These are phyloP conservation scores for Olyra latifolia DNA, from an alignment of 176 grass and related monocot genomes.

Conservation along the genomic window DNA sequence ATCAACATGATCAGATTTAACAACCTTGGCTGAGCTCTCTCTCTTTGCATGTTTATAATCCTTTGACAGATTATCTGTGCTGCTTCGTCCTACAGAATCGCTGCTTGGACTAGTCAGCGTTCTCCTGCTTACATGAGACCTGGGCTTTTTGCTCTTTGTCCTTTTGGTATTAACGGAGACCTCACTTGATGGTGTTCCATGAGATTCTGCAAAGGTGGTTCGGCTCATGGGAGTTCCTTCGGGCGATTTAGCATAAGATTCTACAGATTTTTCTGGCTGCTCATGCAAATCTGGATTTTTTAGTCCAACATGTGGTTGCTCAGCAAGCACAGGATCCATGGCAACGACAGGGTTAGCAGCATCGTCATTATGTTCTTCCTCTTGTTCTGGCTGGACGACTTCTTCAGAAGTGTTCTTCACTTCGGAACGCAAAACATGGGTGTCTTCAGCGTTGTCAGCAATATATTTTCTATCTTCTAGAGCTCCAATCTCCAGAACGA, in stretches of 20 bases:
- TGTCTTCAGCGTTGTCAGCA: conserved; percentile 24
- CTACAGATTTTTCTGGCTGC: conserved; percentile 39
- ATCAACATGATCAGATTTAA: conserved; percentile 49
- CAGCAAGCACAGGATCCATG: conserved; percentile 19
- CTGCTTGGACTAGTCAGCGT: conserved; percentile 57
- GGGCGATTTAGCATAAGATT: conserved; percentile 45
- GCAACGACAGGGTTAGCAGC: conserved; percentile 16
- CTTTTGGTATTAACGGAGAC: conserved; percentile 77
- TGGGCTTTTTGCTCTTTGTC: conserved; percentile 56
- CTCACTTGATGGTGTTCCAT: conserved; percentile 88
- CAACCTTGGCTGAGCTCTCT: conserved; percentile 41
- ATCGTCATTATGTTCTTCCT: conserved; percentile 27
- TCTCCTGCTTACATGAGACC: conserved; percentile 55
- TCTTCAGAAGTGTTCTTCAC: conserved; percentile 15
- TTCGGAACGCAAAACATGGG: conserved; percentile 33
- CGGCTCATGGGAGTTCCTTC: conserved; percentile 70
- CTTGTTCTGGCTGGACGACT: conserved; percentile 17
- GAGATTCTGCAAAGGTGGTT: conserved; percentile 48
- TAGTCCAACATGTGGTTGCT: conserved; percentile 35
- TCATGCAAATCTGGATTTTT: conserved; percentile 32
- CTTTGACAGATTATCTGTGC: conserved; percentile 62
- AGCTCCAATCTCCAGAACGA: conserved; percentile 87
- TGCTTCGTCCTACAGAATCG: conserved; percentile 59
- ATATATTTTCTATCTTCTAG: conserved; percentile 57
- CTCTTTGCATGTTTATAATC: conserved; percentile 56